Conservation (phyloP, 163 green algal genomes). For the Coccomyxa subellipsoidea region DNA sequence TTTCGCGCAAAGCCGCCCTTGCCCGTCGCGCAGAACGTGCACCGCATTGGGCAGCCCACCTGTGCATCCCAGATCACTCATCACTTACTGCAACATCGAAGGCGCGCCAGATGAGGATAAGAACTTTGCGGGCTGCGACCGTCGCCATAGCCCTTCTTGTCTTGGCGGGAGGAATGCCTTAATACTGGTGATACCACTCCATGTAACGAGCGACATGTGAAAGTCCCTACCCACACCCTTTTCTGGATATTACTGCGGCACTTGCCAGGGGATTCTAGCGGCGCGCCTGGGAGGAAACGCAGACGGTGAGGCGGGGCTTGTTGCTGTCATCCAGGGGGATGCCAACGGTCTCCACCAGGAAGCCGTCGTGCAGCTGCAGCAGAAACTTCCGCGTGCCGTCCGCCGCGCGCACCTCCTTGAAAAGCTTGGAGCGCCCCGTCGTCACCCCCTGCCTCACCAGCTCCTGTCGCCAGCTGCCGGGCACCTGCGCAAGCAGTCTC, state of each 20-base stretch:
- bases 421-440: slow-evolving; percentile 68
- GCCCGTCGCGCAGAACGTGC: slow-evolving; percentile 97
- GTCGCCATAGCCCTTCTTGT: too few species aligned
- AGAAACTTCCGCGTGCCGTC: slow-evolving; percentile 93
- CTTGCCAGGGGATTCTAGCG: too few species aligned
- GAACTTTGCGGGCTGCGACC: too few species aligned
- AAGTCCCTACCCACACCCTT: too few species aligned
- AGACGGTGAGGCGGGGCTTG: slow-evolving; percentile 83
- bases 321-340: slow-evolving; percentile 62
- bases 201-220: too few species aligned
- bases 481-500: slow-evolving; percentile 50
- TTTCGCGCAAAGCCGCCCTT: slow-evolving; percentile 95
- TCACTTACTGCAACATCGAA: not conserved
- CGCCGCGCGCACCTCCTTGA: slow-evolving; percentile 46
- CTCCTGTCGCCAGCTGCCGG: slow-evolving; percentile 52
- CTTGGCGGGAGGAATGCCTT: too few species aligned
- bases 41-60: slow-evolving; percentile 96
- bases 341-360: slow-evolving; percentile 84
- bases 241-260: too few species aligned
- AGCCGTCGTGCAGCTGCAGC: slow-evolving; percentile 82
- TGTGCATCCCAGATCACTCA: slow-evolving; percentile 26
- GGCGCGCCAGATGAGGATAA: too few species aligned
- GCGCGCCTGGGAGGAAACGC: slow-evolving; percentile 88
- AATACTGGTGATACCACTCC: too few species aligned
- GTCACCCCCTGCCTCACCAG: slow-evolving; percentile 52